Evolutionary conservation across 495 filamentous ascomycete genomes (phyloP), one percentile per base, ranked within the genome.

Genomic region (Xylaria nigripes): DNA sequence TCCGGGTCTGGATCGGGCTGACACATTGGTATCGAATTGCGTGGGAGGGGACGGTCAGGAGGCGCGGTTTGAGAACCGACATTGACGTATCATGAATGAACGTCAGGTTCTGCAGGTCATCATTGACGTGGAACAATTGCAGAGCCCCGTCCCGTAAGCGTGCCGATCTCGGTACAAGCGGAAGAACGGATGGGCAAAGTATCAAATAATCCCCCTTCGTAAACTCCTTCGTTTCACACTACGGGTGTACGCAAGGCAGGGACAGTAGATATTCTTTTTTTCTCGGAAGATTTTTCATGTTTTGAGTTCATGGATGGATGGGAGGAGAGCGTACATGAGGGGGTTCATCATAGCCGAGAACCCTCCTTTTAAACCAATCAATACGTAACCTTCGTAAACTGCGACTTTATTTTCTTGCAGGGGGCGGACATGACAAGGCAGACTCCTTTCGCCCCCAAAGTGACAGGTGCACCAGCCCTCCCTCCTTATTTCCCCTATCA

Each of bases 371-470:
- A 27, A 59, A 63, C 63, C 60, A 63, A 63, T 64, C 58, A 48
- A 54, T 54, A 57, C 63, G 58, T 66, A 55, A 66, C 61, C 53
- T 63, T 66, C 63, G 63, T 66, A 57, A 65, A 56, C 48, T 60
- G 53, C 58, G 56, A 51, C 48, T 63, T 53, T 40, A 12, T 36
- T 36, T n/a, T 55, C 42, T 55, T 55, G 55, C 52, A 38, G 45
- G 24, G 43, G 34, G 18, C n/a, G n/a, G 3, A 40, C 36, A 55
- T 34, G 53, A 48, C 12, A 42, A 22, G n/a, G 30, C 48, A 29
- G 27, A 19, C 30, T 24, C 13, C 24, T 25, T 38, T 34, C 18
- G 36, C 52, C 5, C 36, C 16, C 36, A 18, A 18, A 16, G 18
- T n/a, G 15, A 18, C n/a, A 40, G 13, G 15, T 2, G 15, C 36